A percentile compares a stretch with the other conserved stretches of the same genome.
Conservation (phyloP, 768 basidiomycete genomes). For the Mycena galopus region DNA sequence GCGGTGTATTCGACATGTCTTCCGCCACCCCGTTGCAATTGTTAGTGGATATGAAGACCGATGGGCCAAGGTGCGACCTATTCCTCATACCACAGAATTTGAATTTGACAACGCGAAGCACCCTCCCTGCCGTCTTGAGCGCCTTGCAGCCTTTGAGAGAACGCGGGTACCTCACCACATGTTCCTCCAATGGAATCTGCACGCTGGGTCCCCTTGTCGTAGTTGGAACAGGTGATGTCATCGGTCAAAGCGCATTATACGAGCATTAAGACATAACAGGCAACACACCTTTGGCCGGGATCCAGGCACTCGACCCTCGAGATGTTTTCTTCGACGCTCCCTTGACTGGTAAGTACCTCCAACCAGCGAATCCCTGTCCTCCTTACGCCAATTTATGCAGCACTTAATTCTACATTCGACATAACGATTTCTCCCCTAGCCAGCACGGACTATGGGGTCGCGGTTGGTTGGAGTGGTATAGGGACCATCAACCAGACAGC, state of each 20-base stretch:
- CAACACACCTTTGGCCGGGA: slow-evolving; percentile 61
- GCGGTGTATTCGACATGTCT: slow-evolving; percentile 66
- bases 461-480: slow-evolving; percentile 64
- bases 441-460: slow-evolving; percentile 59
- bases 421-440: slow-evolving; percentile 61
- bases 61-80: slow-evolving; percentile 54
- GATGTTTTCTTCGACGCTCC: slow-evolving; percentile 69
- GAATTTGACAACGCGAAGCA: slow-evolving; percentile 26
- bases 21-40: slow-evolving; percentile 58
- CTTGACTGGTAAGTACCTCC: slow-evolving; percentile 45
- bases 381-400: background rate
- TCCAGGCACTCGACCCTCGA: slow-evolving; percentile 59
- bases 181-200: slow-evolving; percentile 53
- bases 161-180: slow-evolving; percentile 61
- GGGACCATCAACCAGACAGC: slow-evolving; percentile 56
- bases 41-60: slow-evolving; percentile 67
- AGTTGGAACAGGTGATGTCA: slow-evolving; percentile 58
- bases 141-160: slow-evolving; percentile 61
- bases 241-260: slow-evolving; percentile 9
- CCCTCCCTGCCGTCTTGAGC: slow-evolving; percentile 58
- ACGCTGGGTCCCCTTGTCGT: slow-evolving; percentile 55
- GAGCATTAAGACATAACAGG: slow-evolving; percentile 4
- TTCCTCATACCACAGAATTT: background rate
- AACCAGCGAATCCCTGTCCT: background rate
- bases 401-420: slow-evolving; percentile 54